phyloP scores from a whole-genome alignment of 306 rosid genomes.

The Trifolium dubium region DNA sequence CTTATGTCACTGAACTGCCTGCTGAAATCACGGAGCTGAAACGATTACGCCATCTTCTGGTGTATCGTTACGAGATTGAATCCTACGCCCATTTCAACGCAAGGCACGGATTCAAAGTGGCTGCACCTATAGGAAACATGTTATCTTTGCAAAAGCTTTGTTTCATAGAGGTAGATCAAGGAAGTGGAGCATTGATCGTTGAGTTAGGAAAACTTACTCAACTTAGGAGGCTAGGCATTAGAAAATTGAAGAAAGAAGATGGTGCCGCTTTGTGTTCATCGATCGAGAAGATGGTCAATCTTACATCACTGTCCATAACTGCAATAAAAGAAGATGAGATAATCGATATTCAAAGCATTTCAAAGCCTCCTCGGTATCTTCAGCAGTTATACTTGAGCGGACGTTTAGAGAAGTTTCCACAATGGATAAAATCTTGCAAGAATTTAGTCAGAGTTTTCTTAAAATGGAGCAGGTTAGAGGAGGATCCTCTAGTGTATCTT shows the following conservation, averaged over 20 bases:
- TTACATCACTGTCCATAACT: slow-evolving; percentile 46
- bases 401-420: slow-evolving; percentile 53
- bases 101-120: slow-evolving; percentile 54
- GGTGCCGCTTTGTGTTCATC: slow-evolving; percentile 55
- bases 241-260: slow-evolving; percentile 49
- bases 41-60: slow-evolving; percentile 56
- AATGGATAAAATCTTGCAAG: slow-evolving; percentile 48
- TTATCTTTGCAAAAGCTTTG: slow-evolving; percentile 61
- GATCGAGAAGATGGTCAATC: slow-evolving; percentile 51
- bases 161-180: slow-evolving; percentile 55
- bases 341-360: slow-evolving; percentile 52
- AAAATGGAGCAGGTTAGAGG: slow-evolving; percentile 53
- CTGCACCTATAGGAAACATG: slow-evolving; percentile 50
- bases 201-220: slow-evolving; percentile 56
- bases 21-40: slow-evolving; percentile 63
- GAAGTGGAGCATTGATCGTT: slow-evolving; percentile 44
- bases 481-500: slow-evolving; percentile 52
- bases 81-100: slow-evolving; percentile 49
- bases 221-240: slow-evolving; percentile 54
- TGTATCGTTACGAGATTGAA: slow-evolving; percentile 54
- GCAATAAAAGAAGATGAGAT: slow-evolving; percentile 48
- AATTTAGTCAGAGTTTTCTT: slow-evolving; percentile 41
- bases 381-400: slow-evolving; percentile 50
- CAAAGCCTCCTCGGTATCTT: slow-evolving; percentile 53
- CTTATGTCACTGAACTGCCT: slow-evolving; percentile 55